Evolutionary conservation across 805 yeast genomes (phyloP).

Genomic region (Barnettozyma sucrosica): DNA sequence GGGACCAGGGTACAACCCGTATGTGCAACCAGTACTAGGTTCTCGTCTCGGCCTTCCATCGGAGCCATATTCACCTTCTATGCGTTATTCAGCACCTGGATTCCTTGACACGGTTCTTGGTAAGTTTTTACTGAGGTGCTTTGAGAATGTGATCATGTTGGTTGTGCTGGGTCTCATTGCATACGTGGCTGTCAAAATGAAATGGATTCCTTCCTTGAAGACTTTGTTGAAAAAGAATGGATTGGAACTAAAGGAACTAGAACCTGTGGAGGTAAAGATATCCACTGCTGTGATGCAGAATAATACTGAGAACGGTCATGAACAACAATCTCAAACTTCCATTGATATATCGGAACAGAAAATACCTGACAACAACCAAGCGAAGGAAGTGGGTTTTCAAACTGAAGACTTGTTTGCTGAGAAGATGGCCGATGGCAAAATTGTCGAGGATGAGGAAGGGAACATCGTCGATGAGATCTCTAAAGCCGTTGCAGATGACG

Average conservation of each 20-base stretch:
- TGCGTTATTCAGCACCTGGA: slow-evolving; percentile 24
- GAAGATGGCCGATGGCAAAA: too few species aligned
- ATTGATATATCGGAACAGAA: not conserved
- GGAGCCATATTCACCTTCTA: slow-evolving; percentile 15
- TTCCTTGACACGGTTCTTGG: slow-evolving; percentile 24
- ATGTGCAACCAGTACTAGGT: slow-evolving; percentile 13
- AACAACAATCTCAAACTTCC: not conserved
- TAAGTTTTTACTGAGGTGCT: slow-evolving; percentile 27
- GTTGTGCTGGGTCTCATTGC: slow-evolving; percentile 25
- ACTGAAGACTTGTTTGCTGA: not conserved
- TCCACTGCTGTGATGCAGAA: slow-evolving; percentile 6
- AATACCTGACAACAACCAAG: too few species aligned
- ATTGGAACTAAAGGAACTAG: slow-evolving; percentile 24
- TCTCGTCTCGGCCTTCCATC: slow-evolving; percentile 16
- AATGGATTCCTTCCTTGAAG: slow-evolving; percentile 29
- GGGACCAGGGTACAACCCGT: slow-evolving; percentile 8
- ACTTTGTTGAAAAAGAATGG: slow-evolving; percentile 30
- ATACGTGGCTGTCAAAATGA: slow-evolving; percentile 26
- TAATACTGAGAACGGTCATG: slow-evolving; percentile 2
- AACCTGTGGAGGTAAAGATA: slow-evolving; percentile 10
- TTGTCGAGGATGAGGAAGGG: not conserved
- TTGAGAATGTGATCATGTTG: slow-evolving; percentile 38
- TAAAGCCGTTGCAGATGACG: not conserved
- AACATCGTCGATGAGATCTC: not conserved
- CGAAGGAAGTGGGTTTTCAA: not conserved